Evolutionary conservation across 495 filamentous ascomycete genomes (phyloP).

Genomic region (Massariosphaeria phaeospora): DNA sequence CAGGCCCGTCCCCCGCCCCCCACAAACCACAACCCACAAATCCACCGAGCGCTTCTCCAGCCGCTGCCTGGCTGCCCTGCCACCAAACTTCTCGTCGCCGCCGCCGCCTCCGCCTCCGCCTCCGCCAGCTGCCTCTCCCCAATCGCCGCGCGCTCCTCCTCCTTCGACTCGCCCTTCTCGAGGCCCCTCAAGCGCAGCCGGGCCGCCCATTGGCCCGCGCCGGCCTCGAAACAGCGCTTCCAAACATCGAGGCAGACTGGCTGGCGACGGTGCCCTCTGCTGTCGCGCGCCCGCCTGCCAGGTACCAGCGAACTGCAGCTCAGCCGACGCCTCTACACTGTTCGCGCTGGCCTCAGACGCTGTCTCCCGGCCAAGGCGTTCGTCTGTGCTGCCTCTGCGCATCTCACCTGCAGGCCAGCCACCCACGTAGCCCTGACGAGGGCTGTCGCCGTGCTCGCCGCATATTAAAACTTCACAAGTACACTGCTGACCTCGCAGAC

Average conservation of each 20-base stretch:
- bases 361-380: background rate
- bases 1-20: constrained; percentile 13
- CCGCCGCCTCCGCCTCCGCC: background rate
- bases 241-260: constrained; percentile 22
- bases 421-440: background rate
- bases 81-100: constrained; percentile 23
- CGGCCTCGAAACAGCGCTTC: constrained; percentile 19
- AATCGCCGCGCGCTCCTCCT: constrained; percentile 10
- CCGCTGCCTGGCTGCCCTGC: no score
- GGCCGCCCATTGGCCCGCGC: constrained; percentile 19
- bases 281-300: constrained; percentile 16
- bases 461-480: background rate
- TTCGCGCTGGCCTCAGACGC: constrained; percentile 19
- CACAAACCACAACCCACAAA: background rate
- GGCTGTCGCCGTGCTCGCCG: constrained; percentile 1
- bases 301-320: constrained; percentile 23
- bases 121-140: no score
- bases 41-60: constrained; percentile 31
- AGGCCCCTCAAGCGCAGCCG: constrained; percentile 23
- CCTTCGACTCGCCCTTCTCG: constrained; percentile 18
- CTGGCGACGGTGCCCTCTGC: no score
- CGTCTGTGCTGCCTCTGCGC: background rate
- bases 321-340: constrained; percentile 2
- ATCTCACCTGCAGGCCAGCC: background rate
- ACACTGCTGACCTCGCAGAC: constrained; percentile 14